Evolutionary conservation across 441 rosid species (phyloP).

Genomic region (Populus trichocarpa): DNA sequence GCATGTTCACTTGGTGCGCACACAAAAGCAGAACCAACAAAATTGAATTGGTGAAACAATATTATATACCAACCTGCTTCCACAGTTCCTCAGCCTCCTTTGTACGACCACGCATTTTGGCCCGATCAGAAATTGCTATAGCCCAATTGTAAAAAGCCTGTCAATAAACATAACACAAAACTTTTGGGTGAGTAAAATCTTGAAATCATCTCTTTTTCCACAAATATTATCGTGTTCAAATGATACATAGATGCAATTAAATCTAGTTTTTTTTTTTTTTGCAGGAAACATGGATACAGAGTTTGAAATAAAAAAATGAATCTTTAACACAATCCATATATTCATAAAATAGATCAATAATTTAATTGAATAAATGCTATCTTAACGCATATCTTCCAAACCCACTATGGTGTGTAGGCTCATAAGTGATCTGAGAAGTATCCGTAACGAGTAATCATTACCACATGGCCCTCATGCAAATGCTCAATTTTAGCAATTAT

Average conservation of each 20-base stretch:
- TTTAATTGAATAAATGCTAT: no score
- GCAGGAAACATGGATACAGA: neutral
- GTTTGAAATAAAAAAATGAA: neutral
- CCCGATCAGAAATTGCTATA: slow-evolving; percentile 97
- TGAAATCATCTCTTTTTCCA: no score
- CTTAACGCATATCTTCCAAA: neutral
- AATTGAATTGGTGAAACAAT: neutral
- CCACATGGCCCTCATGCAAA: neutral
- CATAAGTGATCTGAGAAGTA: neutral
- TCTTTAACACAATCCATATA: no score
- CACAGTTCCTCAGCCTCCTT: slow-evolving; percentile 98
- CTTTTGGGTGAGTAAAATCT: neutral
- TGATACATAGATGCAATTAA: neutral
- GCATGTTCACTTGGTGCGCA: no score
- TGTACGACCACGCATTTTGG: slow-evolving; percentile 98
- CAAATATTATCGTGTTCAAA: neutral
- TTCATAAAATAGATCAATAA: no score
- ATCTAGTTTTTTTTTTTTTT: no score
- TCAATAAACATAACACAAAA: slow-evolving; percentile 16
- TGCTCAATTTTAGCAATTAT: neutral
- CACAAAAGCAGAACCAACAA: neutral
- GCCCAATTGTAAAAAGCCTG: slow-evolving; percentile 99
- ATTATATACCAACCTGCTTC: slow-evolving; percentile 63
- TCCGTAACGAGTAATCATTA: neutral
- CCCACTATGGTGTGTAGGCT: neutral